phyloP scores from a whole-genome alignment of 768 basidiomycete species.

The Solioccasus polychromus region DNA sequence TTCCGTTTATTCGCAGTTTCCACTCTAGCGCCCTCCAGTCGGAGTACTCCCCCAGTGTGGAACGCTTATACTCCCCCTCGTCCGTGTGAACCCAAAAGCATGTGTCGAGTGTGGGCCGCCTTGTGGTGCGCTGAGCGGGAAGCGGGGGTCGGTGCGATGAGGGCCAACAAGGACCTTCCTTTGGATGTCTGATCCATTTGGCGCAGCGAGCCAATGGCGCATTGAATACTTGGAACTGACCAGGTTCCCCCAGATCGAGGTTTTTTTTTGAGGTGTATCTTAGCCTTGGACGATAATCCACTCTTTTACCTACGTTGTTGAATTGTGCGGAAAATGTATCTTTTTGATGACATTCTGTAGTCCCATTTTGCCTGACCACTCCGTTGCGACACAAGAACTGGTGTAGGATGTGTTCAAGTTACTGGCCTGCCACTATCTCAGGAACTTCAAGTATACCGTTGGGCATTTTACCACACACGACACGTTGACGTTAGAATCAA shows the following conservation, averaged over 20 bases:
- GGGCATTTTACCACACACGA: neutral
- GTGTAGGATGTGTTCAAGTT: too few relatives aligned
- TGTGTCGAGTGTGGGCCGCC: slow-evolving; percentile 64
- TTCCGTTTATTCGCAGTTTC: slow-evolving; percentile 85
- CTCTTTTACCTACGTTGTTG: neutral
- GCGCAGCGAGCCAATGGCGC: slow-evolving; percentile 20
- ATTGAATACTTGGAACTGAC: neutral
- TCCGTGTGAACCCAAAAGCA: slow-evolving; percentile 68
- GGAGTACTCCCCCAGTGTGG: slow-evolving; percentile 72
- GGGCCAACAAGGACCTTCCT: slow-evolving; percentile 72
- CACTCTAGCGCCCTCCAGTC: slow-evolving; percentile 65
- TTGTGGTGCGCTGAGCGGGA: slow-evolving; percentile 66
- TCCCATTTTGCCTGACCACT: too few relatives aligned
- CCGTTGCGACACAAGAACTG: too few relatives aligned
- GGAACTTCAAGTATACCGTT: too few relatives aligned
- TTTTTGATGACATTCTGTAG: too few relatives aligned
- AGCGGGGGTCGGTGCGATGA: slow-evolving; percentile 72
- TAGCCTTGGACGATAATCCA: slow-evolving; percentile 3
- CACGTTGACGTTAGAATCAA: slow-evolving; percentile 5
- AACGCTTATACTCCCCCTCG: slow-evolving; percentile 73
- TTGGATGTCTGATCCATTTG: slow-evolving; percentile 78
- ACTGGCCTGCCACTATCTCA: too few relatives aligned
- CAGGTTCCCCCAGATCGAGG: too few relatives aligned
- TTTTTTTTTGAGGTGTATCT: too few relatives aligned
- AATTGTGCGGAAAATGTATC: neutral